Base-by-base conservation (phyloP, 148 eudicot species). In the Rhododendron vialii region DNA sequence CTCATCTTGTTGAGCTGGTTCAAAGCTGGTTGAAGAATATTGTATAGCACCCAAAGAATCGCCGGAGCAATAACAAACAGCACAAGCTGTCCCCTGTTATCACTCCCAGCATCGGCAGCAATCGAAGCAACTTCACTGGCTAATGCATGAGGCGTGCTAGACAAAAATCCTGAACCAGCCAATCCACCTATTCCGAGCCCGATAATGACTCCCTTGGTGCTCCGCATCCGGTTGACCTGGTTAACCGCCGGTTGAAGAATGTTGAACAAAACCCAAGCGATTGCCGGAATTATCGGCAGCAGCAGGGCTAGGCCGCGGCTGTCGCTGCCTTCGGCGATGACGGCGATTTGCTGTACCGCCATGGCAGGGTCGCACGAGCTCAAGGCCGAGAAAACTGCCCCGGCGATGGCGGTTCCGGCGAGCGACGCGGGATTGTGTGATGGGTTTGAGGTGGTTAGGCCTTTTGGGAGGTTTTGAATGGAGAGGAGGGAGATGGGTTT, bases 1-100 rank as follows among this genome's bases (percentile, higher is more conserved):
- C 95, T 93, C 99, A 97, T 97, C 89, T 79, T 93, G 91, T 97
- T 93, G 86, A 97, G 85, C 90, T 97, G 99, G 92, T 97, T 97
- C 93, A 97, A 89, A 92, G 99, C 98, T 11, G 99, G 98, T 85
- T 97, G 99, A 86, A 97, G 93, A 61, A 97, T 97, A 50, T 97
- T 97, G 87, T 85, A 97, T 0, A 92, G 89, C 76, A 97, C 99
- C 99, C 99, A 95, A 2, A 88, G 92, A 86, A 97, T 90, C 4
- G 99, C 99, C 13, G 98, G 99, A 26, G 95, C 86, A 5, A 97
- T 83, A 20, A 97, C 99, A 57, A 97, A 77, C 88, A 97, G 87
- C 90, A 97, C 74, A 20, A 97, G 90, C 55, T 87, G 90, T 4
- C 99, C 99, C 90, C 99, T 90, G 87, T 86, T 97, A 48, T 97